Evolutionary conservation across 2,329 filamentous ascomycete genomes (phyloP).

Genomic region (Hyphodiscus sp.): DNA sequence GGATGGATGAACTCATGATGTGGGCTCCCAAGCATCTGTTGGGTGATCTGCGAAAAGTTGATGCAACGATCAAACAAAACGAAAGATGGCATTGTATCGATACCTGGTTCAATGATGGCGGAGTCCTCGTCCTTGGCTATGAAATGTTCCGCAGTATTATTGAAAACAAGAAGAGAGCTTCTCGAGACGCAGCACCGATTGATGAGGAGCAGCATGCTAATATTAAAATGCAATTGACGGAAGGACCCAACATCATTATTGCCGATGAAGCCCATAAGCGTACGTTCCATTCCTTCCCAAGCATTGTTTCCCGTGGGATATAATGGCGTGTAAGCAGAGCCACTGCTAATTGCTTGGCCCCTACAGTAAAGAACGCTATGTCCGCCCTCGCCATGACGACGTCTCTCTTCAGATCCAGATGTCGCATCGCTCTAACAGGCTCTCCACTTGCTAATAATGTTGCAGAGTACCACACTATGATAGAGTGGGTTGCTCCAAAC

Average conservation of each 20-base stretch:
- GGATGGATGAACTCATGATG: conserved; percentile 66
- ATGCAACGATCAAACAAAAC: conserved; percentile 30
- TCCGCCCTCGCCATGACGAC: conserved; percentile 49
- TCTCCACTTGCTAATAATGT: conserved; percentile 83
- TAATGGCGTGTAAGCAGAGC: no score
- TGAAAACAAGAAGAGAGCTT: conserved; percentile 30
- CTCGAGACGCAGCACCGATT: conserved; percentile 20
- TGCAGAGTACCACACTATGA: conserved; percentile 77
- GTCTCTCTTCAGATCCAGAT: conserved; percentile 55
- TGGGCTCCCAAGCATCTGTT: conserved; percentile 58
- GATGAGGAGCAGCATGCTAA: conserved; percentile 33
- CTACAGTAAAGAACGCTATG: conserved; percentile 56
- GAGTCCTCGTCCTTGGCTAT: conserved; percentile 74
- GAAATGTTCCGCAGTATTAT: conserved; percentile 51
- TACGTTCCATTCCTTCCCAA: no score
- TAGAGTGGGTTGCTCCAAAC: conserved; percentile 76
- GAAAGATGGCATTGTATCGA: conserved; percentile 42
- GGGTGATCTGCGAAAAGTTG: conserved; percentile 51
- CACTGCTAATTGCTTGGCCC: no score
- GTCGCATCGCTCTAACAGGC: conserved; percentile 77
- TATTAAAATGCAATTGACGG: conserved; percentile 44
- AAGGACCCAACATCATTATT: conserved; percentile 65
- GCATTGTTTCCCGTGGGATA: no score
- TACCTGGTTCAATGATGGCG: conserved; percentile 58
- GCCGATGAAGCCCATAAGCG: conserved; percentile 74